phyloP scores from a whole-genome alignment of 2,329 filamentous ascomycete genomes.

The Arthrobotrys musiformis region DNA sequence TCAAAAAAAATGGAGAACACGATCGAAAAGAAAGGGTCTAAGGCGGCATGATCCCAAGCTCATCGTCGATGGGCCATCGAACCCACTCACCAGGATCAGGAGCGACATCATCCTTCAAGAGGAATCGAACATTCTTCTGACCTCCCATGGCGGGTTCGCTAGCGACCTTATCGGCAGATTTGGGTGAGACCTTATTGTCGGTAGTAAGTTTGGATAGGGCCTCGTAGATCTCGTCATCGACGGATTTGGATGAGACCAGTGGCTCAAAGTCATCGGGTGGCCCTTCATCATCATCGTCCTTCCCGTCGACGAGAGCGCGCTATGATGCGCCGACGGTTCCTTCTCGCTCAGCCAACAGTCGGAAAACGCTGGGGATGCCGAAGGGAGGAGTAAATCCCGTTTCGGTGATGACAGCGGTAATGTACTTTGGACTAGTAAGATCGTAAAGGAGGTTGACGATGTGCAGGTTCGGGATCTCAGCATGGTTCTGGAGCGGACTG shows the following conservation, averaged over 20 bases:
- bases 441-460: slow-evolving; percentile 86
- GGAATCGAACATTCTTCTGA: slow-evolving; percentile 14
- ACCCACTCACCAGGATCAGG: neutral
- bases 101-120: neutral
- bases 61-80: neutral
- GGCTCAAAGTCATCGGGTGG: slow-evolving; percentile 26
- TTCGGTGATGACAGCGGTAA: slow-evolving; percentile 90
- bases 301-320: neutral
- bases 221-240: too few species aligned
- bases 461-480: slow-evolving; percentile 71
- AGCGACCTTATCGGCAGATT: neutral
- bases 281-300: neutral
- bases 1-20: neutral
- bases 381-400: slow-evolving; percentile 86
- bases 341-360: slow-evolving; percentile 66
- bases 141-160: neutral
- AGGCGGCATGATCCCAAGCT: neutral
- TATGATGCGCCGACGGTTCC: slow-evolving; percentile 49
- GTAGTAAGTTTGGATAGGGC: too few species aligned
- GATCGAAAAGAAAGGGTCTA: neutral
- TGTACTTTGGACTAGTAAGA: slow-evolving; percentile 85
- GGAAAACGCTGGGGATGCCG: slow-evolving; percentile 80
- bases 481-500: slow-evolving; percentile 67
- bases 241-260: neutral
- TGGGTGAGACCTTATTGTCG: too few species aligned